These are phyloP conservation scores for Colletotrichum orbiculare DNA, from an alignment of 2,329 filamentous ascomycete species.

Conservation along the genomic window DNA sequence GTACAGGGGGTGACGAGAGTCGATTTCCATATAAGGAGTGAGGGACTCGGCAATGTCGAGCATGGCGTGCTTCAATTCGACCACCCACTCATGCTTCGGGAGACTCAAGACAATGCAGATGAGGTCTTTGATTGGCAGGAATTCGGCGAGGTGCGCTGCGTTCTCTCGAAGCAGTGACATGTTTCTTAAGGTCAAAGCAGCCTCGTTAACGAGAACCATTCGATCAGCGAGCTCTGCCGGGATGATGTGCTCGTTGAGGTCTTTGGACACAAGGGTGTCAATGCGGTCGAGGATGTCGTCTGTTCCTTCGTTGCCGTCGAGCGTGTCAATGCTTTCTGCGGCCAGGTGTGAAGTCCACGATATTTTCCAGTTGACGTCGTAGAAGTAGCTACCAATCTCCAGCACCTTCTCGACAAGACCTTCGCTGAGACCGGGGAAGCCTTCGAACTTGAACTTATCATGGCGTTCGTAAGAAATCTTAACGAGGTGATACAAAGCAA, in stretches of 20 bases:
- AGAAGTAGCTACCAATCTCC: slow-evolving; percentile 82
- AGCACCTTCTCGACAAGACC: slow-evolving; percentile 87
- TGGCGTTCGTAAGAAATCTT: slow-evolving; percentile 95
- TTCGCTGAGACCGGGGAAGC: slow-evolving; percentile 89
- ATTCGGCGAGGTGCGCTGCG: slow-evolving; percentile 80
- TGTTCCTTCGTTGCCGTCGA: slow-evolving; percentile 62
- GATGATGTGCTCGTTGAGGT: slow-evolving; percentile 74
- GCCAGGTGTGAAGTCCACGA: slow-evolving; percentile 65
- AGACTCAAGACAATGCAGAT: slow-evolving; percentile 85
- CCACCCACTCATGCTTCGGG: slow-evolving; percentile 75
- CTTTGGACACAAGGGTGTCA: slow-evolving; percentile 66
- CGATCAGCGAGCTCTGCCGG: slow-evolving; percentile 76
- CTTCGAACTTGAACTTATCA: slow-evolving; percentile 95
- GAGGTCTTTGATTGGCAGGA: slow-evolving; percentile 79
- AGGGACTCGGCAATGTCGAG: slow-evolving; percentile 93
- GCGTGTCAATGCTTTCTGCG: slow-evolving; percentile 59
- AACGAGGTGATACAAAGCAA: slow-evolving; percentile 90
- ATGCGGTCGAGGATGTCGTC: slow-evolving; percentile 74
- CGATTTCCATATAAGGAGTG: slow-evolving; percentile 81
- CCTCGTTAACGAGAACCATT: slow-evolving; percentile 84
- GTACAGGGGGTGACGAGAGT: slow-evolving; percentile 82
- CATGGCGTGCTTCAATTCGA: slow-evolving; percentile 90
- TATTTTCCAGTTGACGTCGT: slow-evolving; percentile 83
- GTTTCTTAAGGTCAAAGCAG: slow-evolving; percentile 88
- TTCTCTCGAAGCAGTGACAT: slow-evolving; percentile 97